Conservation (phyloP, 306 rosid species). For the Erythrophleum fordii region DNA sequence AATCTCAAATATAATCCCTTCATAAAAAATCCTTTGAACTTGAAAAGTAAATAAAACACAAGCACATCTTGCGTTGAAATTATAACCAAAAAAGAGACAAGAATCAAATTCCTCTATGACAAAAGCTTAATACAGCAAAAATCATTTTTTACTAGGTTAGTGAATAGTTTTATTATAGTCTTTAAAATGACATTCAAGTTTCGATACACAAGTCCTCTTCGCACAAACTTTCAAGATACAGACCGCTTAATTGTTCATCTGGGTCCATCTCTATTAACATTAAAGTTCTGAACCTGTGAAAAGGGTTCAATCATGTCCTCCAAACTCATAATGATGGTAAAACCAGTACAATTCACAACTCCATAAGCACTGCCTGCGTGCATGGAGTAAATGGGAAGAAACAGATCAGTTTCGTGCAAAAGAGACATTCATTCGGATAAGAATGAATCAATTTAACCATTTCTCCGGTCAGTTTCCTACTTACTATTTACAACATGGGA, state of each 20-base stretch:
- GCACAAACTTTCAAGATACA: slow-evolving; percentile 4
- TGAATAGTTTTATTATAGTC: no score
- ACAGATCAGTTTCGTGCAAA: background rate
- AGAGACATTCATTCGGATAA: slow-evolving; percentile 19
- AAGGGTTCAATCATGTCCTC: slow-evolving; percentile 28
- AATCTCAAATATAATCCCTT: no score
- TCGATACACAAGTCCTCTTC: background rate
- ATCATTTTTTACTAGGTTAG: no score
- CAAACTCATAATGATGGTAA: slow-evolving; percentile 19
- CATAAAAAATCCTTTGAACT: no score
- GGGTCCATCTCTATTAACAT: slow-evolving; percentile 12
- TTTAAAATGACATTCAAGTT: background rate
- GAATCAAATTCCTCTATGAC: no score
- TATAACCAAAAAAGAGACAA: no score
- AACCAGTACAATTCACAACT: slow-evolving; percentile 26
- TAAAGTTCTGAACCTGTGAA: background rate
- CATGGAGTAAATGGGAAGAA: background rate
- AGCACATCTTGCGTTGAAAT: no score
- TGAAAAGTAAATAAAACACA: no score
- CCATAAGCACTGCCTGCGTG: slow-evolving; percentile 4
- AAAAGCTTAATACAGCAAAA: no score
- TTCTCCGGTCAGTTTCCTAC: slow-evolving; percentile 7
- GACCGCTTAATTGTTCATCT: background rate
- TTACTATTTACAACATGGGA: slow-evolving; percentile 39
- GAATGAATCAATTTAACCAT: slow-evolving; percentile 34